These are phyloP conservation scores for Lenwebbia sp. DNA, from an alignment of 345 rosid species.

Conservation along the genomic window DNA sequence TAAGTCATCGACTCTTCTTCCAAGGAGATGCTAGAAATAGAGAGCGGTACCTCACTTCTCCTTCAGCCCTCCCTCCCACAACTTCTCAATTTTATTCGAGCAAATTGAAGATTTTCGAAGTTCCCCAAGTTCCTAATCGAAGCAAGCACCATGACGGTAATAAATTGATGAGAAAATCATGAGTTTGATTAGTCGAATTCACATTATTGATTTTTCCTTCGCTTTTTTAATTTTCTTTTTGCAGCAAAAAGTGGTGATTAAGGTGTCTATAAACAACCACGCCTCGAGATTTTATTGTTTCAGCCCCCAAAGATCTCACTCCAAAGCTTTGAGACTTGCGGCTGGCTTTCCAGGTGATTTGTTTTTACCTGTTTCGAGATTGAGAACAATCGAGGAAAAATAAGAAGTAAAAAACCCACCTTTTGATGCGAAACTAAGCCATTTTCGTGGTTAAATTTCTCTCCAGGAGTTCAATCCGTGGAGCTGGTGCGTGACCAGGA, in stretches of 20 bases:
- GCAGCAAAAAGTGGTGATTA: background rate
- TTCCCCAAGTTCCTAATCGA: background rate
- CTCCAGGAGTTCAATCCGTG: background rate
- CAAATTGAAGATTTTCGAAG: background rate
- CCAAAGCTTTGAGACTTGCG: background rate
- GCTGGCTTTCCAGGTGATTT: background rate
- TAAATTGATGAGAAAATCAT: background rate
- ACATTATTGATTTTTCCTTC: background rate
- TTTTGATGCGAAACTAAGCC: background rate
- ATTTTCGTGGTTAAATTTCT: background rate
- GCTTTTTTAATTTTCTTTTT: background rate
- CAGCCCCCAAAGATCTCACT: background rate
- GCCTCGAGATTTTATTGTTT: background rate
- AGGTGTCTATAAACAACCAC: background rate
- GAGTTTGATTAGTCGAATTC: background rate
- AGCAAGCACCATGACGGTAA: background rate
- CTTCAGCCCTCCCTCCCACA: background rate
- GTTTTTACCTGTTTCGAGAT: background rate
- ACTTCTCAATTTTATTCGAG: background rate
- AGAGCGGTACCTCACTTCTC: background rate
- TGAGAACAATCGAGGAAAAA: background rate
- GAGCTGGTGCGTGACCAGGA: background rate
- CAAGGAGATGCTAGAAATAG: background rate
- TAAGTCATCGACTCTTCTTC: background rate
- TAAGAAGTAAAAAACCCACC: background rate